These are phyloP conservation scores for Oryza punctata DNA, from an alignment of 176 grass and related monocot genomes.

Conservation along the genomic window DNA sequence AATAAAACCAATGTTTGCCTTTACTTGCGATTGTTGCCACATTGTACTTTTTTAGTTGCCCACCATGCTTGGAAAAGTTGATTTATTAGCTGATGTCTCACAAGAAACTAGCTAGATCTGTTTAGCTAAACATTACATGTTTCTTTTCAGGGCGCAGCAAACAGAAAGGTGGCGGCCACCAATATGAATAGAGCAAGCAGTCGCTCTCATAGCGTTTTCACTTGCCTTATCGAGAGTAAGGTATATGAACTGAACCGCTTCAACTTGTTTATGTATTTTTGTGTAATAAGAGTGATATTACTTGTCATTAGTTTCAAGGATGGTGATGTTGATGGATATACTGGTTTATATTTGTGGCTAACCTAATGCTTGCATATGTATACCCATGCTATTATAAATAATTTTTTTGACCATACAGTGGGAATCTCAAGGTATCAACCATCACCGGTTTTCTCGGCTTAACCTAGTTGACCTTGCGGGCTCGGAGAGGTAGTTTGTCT, in stretches of 20 bases:
- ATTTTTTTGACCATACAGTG: constrained; percentile 61
- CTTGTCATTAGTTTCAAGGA: neutral
- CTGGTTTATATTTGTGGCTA: constrained; percentile 27
- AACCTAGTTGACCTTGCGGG: constrained; percentile 99
- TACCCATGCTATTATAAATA: constrained; percentile 25
- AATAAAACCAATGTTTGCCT: neutral
- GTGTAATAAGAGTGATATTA: neutral
- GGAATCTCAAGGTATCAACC: constrained; percentile 92
- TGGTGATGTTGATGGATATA: constrained; percentile 12
- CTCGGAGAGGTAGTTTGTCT: constrained; percentile 78
- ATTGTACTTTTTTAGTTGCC: neutral
- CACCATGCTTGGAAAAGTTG: neutral
- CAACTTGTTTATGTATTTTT: constrained; percentile 20
- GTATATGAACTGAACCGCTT: constrained; percentile 41
- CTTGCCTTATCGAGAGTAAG: constrained; percentile 97
- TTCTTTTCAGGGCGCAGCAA: constrained; percentile 79
- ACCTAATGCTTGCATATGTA: neutral
- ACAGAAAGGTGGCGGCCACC: constrained; percentile 94
- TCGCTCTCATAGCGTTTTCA: constrained; percentile 98
- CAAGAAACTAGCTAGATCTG: neutral
- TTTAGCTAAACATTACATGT: constrained; percentile 5
- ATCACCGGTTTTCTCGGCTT: constrained; percentile 86
- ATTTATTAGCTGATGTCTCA: neutral
- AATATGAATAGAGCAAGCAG: constrained; percentile 99
- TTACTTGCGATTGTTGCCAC: neutral